These are phyloP conservation scores for Stephania yunnanensis DNA, from an alignment of 164 flowering plant genomes.

Conservation along the genomic window DNA sequence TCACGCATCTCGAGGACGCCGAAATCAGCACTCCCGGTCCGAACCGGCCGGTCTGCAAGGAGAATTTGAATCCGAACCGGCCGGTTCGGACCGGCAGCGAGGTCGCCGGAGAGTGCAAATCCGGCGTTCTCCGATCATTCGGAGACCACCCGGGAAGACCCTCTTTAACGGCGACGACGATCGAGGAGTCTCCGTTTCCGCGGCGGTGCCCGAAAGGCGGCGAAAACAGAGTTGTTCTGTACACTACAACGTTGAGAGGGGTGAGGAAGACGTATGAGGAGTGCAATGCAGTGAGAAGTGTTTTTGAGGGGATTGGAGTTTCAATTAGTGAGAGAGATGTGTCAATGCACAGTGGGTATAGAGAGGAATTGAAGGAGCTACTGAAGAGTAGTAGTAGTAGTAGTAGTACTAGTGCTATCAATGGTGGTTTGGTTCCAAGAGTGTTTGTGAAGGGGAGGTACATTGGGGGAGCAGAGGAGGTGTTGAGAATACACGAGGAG, in stretches of 20 bases:
- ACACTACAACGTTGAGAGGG: constrained; percentile 75
- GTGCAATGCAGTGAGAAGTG: constrained; percentile 66
- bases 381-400: constrained; percentile 20
- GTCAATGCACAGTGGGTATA: constrained; percentile 82
- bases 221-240: constrained; percentile 64
- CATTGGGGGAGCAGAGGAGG: constrained; percentile 82
- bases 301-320: constrained; percentile 49
- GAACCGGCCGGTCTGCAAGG: not conserved
- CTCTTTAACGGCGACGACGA: not conserved
- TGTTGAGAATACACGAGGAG: constrained; percentile 62
- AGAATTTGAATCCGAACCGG: not conserved
- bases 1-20: constrained; percentile 11
- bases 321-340: constrained; percentile 61
- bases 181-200: constrained; percentile 23
- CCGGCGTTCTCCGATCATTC: not conserved
- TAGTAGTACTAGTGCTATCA: not conserved
- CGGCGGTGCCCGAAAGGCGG: constrained; percentile 54
- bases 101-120: not conserved
- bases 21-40: constrained; percentile 13
- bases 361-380: constrained; percentile 61
- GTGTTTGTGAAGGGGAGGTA: constrained; percentile 78
- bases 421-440: constrained; percentile 33
- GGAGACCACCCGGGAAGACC: constrained; percentile 5
- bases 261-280: constrained; percentile 74
- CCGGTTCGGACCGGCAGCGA: not conserved